Conservation (phyloP, 2,329 filamentous ascomycete species). For the Rhytidhysteron rufulum region DNA sequence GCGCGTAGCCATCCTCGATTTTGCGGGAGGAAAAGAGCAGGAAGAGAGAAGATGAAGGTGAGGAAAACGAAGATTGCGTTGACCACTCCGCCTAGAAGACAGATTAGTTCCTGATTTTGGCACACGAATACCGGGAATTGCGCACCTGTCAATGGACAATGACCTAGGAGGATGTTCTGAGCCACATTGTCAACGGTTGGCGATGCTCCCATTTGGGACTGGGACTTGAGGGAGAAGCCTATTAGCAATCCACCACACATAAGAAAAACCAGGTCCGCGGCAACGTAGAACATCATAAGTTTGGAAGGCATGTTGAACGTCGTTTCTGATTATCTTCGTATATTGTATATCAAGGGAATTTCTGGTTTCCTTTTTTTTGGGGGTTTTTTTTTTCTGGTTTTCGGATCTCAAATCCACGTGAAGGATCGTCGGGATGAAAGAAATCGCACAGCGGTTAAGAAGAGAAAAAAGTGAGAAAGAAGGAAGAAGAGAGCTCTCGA, state of each 20-base stretch:
- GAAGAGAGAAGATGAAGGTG: conserved; percentile 66
- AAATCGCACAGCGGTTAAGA: conserved; percentile 2
- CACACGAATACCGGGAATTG: conserved; percentile 10
- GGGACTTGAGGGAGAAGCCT: conserved; percentile 50
- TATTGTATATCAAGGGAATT: no score
- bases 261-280: conserved; percentile 51
- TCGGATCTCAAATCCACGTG: neutral
- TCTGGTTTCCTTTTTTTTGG: no score
- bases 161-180: conserved; percentile 47
- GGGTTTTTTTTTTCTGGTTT: neutral
- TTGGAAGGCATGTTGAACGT: conserved; percentile 47
- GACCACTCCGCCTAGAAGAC: conserved; percentile 59
- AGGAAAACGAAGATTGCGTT: conserved; percentile 70
- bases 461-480: neutral
- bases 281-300: conserved; percentile 50
- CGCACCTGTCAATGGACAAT: conserved; percentile 53
- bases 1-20: conserved; percentile 67
- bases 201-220: conserved; percentile 38
- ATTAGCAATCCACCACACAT: conserved; percentile 50
- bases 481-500: conserved; percentile 1
- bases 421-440: neutral
- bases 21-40: conserved; percentile 64
- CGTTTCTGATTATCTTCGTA: no score
- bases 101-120: conserved; percentile 11
- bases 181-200: conserved; percentile 50